These are phyloP conservation scores for Leccinellum rugosiceps DNA, from an alignment of 768 basidiomycete species.

Conservation along the genomic window DNA sequence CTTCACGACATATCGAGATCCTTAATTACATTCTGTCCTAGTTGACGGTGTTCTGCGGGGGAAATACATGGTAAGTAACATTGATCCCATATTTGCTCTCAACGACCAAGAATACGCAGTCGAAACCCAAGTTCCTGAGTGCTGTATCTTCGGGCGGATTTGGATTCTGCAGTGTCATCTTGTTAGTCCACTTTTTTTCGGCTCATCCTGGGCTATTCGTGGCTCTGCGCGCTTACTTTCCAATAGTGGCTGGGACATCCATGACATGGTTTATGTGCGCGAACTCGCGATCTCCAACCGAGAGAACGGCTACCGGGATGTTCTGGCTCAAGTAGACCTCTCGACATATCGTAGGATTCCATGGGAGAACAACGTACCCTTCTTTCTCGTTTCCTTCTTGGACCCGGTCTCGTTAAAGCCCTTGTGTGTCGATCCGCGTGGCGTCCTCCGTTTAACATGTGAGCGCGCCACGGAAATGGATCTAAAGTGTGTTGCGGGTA, in stretches of 20 bases:
- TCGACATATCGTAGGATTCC: conserved; percentile 85
- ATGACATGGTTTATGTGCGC: conserved; percentile 78
- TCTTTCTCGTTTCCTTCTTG: conserved; percentile 89
- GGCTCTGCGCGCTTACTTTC: background rate
- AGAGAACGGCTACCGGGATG: conserved; percentile 88
- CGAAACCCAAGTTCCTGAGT: conserved; percentile 86
- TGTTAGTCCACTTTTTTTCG: conserved; percentile 51
- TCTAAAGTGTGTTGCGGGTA: conserved; percentile 74
- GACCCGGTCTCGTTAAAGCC: conserved; percentile 83
- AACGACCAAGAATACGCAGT: conserved; percentile 44
- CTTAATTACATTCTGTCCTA: conserved; percentile 28
- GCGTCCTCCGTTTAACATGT: conserved; percentile 62
- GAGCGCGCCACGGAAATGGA: conserved; percentile 47
- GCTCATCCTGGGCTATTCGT: background rate
- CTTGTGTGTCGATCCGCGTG: conserved; percentile 81
- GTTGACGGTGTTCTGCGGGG: conserved; percentile 93
- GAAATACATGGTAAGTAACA: conserved; percentile 75
- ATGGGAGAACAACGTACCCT: conserved; percentile 89
- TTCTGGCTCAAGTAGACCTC: conserved; percentile 84
- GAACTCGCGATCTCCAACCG: conserved; percentile 91
- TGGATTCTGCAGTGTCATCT: conserved; percentile 91
- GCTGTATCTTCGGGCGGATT: conserved; percentile 80
- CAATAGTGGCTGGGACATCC: conserved; percentile 85
- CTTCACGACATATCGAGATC: background rate
- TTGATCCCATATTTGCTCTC: background rate